These are phyloP conservation scores for Populus ilicifolia DNA, from an alignment of 345 rosid species.

Conservation along the genomic window DNA sequence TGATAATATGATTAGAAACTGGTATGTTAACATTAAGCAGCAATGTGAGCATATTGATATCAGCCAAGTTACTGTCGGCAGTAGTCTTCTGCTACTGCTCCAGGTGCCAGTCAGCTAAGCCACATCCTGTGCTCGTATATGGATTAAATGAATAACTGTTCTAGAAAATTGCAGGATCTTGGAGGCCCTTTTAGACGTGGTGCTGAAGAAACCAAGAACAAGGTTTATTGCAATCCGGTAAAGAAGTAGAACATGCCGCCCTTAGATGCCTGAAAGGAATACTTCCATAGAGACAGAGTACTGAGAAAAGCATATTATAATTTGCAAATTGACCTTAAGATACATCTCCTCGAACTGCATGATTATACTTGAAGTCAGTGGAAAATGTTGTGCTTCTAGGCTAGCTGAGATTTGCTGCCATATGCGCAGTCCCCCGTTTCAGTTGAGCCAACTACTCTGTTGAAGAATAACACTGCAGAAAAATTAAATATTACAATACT, in stretches of 20 bases:
- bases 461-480: neutral
- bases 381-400: neutral
- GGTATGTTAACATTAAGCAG: neutral
- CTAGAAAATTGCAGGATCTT: neutral
- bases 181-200: neutral
- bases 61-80: neutral
- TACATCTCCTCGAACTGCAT: neutral
- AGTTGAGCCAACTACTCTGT: conserved; percentile 11
- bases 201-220: neutral
- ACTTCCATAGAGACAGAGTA: conserved; percentile 26
- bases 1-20: neutral
- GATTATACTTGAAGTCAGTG: neutral
- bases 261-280: conserved; percentile 25
- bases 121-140: neutral
- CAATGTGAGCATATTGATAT: too few relatives aligned
- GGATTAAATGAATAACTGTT: neutral
- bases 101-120: neutral
- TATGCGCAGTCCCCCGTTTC: neutral
- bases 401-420: neutral
- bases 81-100: neutral
- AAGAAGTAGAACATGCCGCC: conserved; percentile 17
- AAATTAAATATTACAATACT: neutral
- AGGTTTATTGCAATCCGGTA: neutral
- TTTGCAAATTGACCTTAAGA: conserved; percentile 22
- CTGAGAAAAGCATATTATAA: neutral